A percentile compares a stretch with the other conserved stretches of the same genome.
These are phyloP conservation scores for Fermentozyma sake DNA, from an alignment of 1,139 yeast genomes.

Conservation along the genomic window DNA sequence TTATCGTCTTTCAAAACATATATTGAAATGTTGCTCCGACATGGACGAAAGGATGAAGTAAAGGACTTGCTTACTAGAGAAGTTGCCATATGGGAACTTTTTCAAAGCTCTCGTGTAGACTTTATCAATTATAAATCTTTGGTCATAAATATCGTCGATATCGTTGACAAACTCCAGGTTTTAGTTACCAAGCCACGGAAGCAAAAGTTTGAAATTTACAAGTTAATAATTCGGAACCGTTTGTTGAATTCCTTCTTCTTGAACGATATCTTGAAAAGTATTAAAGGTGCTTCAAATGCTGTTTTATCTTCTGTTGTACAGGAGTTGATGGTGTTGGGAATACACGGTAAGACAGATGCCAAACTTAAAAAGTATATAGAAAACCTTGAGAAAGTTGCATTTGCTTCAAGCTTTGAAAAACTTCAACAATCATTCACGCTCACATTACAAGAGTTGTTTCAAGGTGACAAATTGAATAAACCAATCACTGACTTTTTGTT, in stretches of 20 bases:
- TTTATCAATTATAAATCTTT: slow-evolving; percentile 21
- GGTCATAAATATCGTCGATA: slow-evolving; percentile 21
- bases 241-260: slow-evolving; percentile 12
- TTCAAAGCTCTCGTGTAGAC: slow-evolving; percentile 14
- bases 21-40: slow-evolving; percentile 20
- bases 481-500: slow-evolving; percentile 27
- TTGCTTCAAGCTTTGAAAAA: too few species aligned
- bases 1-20: slow-evolving; percentile 36
- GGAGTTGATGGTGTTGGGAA: slow-evolving; percentile 1
- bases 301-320: not conserved
- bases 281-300: slow-evolving; percentile 1
- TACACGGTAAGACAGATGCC: too few species aligned
- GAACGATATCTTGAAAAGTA: slow-evolving; percentile 6
- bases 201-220: slow-evolving; percentile 31
- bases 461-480: slow-evolving; percentile 15
- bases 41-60: slow-evolving; percentile 9
- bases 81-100: slow-evolving; percentile 13
- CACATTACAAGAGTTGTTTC: slow-evolving; percentile 9
- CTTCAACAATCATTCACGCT: not conserved
- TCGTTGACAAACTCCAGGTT: slow-evolving; percentile 16
- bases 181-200: slow-evolving; percentile 7
- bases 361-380: too few species aligned
- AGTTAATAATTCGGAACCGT: slow-evolving; percentile 19
- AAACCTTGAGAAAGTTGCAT: too few species aligned
- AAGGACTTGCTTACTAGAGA: slow-evolving; percentile 17